Conservation (phyloP, 148 eudicot species). For the Cornus controversa region DNA sequence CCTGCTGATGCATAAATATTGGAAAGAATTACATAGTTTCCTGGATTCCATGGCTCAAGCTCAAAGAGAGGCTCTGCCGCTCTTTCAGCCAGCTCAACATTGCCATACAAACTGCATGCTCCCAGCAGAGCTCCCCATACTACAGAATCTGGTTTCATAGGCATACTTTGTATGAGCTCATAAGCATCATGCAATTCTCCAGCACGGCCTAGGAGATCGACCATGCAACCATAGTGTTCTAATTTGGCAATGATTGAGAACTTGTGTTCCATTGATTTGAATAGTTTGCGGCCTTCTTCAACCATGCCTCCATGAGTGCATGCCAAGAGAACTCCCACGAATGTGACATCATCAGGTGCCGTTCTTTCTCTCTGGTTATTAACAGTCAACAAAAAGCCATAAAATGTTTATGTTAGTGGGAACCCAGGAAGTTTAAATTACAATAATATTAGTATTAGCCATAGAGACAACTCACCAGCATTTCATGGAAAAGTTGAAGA, state of each 20-base stretch:
- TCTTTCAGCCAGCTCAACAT: conserved; percentile 59
- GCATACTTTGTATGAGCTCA: conserved; percentile 40
- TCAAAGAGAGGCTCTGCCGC: conserved; percentile 44
- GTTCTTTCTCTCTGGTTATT: conserved; percentile 34
- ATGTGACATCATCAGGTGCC: conserved; percentile 54
- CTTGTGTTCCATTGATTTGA: conserved; percentile 37
- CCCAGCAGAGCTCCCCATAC: conserved; percentile 65
- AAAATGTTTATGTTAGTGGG: neutral
- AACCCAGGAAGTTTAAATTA: neutral
- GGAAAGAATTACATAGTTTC: conserved; percentile 69
- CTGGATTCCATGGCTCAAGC: conserved; percentile 65
- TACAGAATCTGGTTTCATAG: conserved; percentile 49
- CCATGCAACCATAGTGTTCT: conserved; percentile 75
- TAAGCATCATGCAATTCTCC: conserved; percentile 53
- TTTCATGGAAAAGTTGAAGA: conserved; percentile 45
- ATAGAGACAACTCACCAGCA: conserved; percentile 32
- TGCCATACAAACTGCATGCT: conserved; percentile 52
- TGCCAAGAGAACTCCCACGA: conserved; percentile 53
- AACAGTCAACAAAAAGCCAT: neutral
- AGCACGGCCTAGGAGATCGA: conserved; percentile 68
- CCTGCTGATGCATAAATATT: conserved; percentile 55
- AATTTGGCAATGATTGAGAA: conserved; percentile 41
- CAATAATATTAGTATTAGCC: neutral
- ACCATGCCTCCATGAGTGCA: conserved; percentile 64
- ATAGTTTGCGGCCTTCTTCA: conserved; percentile 39